A percentile compares a stretch with the other conserved stretches of the same genome.
These are phyloP conservation scores for Candolleomyces efflorescens DNA, from an alignment of 768 basidiomycete species.

Conservation along the genomic window DNA sequence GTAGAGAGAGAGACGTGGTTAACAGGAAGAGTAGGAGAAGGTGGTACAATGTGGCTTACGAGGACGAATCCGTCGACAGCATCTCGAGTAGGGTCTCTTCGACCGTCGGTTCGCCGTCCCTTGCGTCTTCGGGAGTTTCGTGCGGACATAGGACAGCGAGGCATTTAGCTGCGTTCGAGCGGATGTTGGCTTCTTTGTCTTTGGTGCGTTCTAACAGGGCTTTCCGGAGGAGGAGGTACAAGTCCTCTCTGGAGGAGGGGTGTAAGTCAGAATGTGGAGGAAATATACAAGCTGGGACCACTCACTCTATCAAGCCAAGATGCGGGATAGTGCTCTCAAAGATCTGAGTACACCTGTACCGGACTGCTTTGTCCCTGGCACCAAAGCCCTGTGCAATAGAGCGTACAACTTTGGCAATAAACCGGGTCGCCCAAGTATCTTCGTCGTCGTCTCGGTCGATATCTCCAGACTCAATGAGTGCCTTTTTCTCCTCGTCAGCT, in stretches of 20 bases:
- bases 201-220: conserved; percentile 65
- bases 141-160: conserved; percentile 71
- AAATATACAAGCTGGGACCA: background rate
- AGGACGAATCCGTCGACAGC: conserved; percentile 66
- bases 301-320: conserved; percentile 84
- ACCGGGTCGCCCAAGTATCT: conserved; percentile 54
- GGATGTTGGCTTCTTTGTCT: conserved; percentile 77
- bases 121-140: conserved; percentile 57
- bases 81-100: conserved; percentile 63
- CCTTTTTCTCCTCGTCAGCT: conserved; percentile 27
- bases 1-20: background rate
- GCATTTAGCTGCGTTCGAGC: conserved; percentile 76
- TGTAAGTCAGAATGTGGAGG: conserved; percentile 2
- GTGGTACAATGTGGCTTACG: conserved; percentile 44
- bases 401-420: conserved; percentile 57
- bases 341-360: conserved; percentile 79
- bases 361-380: conserved; percentile 84
- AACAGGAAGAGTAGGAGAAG: background rate
- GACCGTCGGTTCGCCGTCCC: conserved; percentile 46
- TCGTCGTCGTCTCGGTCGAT: conserved; percentile 30
- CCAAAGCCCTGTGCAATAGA: conserved; percentile 72
- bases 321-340: conserved; percentile 75
- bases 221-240: conserved; percentile 58
- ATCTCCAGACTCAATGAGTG: conserved; percentile 22
- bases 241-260: conserved; percentile 57